phyloP scores from a whole-genome alignment of 257 asterid species.

The Solanum tarijense region DNA sequence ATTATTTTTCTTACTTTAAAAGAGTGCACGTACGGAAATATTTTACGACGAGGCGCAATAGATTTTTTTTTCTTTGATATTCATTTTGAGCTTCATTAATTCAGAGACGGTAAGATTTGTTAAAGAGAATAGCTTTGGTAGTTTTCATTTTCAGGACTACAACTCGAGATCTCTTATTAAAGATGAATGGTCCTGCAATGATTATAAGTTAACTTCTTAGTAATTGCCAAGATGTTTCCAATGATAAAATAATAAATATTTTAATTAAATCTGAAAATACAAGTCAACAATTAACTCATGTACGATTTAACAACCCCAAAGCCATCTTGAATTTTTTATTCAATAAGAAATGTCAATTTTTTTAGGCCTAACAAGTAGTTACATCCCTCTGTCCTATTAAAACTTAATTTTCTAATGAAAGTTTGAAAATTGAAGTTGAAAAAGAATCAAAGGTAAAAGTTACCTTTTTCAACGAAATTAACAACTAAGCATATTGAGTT shows the following conservation, averaged over 20 bases:
- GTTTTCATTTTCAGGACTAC: no score
- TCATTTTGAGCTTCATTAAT: background rate
- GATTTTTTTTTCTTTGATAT: background rate
- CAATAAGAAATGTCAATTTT: background rate
- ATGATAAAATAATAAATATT: background rate
- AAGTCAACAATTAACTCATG: background rate
- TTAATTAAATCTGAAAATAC: background rate
- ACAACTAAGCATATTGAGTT: no score
- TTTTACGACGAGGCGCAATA: background rate
- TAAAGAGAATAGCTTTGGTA: no score
- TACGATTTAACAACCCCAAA: background rate
- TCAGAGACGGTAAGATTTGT: background rate
- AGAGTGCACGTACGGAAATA: background rate
- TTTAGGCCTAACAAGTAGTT: background rate
- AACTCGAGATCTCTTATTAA: background rate
- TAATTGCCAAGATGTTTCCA: background rate
- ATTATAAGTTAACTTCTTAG: background rate
- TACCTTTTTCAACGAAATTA: no score
- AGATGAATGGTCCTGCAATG: accelerated
- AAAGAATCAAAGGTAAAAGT: no score
- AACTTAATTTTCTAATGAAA: no score
- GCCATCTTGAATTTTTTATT: background rate
- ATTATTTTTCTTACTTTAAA: background rate
- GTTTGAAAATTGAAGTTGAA: no score
- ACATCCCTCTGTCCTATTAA: background rate